Base-by-base conservation (phyloP, 768 basidiomycete genomes). In the Daedaleopsis nitida region DNA sequence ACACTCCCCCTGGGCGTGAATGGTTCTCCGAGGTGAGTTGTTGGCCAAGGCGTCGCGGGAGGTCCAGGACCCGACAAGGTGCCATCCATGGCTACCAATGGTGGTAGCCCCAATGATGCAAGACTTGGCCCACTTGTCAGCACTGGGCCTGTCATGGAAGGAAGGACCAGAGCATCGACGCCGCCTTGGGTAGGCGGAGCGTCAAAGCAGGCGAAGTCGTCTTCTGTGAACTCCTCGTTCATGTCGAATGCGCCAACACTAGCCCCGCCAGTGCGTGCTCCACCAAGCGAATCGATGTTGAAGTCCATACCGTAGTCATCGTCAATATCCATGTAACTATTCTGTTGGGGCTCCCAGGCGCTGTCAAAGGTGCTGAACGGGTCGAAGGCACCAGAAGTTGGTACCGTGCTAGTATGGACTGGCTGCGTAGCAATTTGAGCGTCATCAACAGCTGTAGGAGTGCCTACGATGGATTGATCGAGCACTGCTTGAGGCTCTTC, bases 131-230 rank as follows among this genome's bases (percentile, higher is more conserved):
- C 73, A 45, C 77, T 68, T 17, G 52, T 55, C 4, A 49, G 21
- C 1, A 35, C 54, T 3, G 50, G 42, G 3, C 53, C 53, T 17
- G 43, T 9, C 8, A 42, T 13, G 13, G 52, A 43, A 0, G 69
- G 59, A 27, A 68, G 59, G 13, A 66, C 65, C 43, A 71, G 24
- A 21, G 63, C 55, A 1, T 58, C 45, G 39, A 67, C 38, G 35
- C 72, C 69, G 9, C 69, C 55, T 47, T 66, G 59, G 32, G 65
- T 60, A 1, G 81, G 76, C 0, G 85, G 86, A 24, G 79, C 80
- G 69, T 94, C 91, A 69, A 94, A 95, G 73, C 92, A 94, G 70
- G 84, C 88, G 72, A 94, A 95, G 72, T 95, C 92, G 57, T 93
- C 92, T 54, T 95, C 92, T 0, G 92, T 93, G 66, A 94, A 87